Conservation (phyloP, 2,329 filamentous ascomycete species). For the Westerdykella ornata region DNA sequence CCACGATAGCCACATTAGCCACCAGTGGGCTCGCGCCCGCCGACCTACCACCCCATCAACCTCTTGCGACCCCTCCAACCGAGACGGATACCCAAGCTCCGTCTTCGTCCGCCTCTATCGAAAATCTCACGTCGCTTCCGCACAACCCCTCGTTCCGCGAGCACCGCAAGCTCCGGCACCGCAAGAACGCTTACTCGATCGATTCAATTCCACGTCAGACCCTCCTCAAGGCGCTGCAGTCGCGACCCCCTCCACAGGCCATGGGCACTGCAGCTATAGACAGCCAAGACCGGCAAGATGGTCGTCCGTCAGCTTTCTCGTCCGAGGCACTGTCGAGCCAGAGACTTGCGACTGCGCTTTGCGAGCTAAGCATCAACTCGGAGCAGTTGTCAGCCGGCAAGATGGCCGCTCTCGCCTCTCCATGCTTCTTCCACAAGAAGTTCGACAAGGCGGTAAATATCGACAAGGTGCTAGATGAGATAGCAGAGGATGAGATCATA, state of each 20-base stretch:
- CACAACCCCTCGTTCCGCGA: slow-evolving; percentile 33
- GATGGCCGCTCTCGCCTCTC: slow-evolving; percentile 71
- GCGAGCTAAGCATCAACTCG: slow-evolving; percentile 46
- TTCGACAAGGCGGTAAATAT: slow-evolving; percentile 97
- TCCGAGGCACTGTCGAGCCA: slow-evolving; percentile 39
- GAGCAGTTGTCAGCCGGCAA: slow-evolving; percentile 36
- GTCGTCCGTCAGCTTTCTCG: slow-evolving; percentile 18
- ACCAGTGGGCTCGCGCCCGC: slow-evolving; percentile 24
- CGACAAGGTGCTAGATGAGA: slow-evolving; percentile 89
- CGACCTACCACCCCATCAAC: slow-evolving; percentile 1
- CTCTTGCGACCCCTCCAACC: slow-evolving; percentile 12
- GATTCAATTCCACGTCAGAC: slow-evolving; percentile 71
- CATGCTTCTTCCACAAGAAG: slow-evolving; percentile 95
- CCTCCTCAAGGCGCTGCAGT: slow-evolving; percentile 73
- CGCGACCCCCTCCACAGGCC: slow-evolving; percentile 51
- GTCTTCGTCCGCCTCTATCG: slow-evolving; percentile 23
- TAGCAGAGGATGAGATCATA: slow-evolving; percentile 78
- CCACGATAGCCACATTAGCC: slow-evolving; percentile 23
- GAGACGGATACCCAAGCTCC: slow-evolving; percentile 18
- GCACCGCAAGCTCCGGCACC: slow-evolving; percentile 33
- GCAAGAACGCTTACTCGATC: slow-evolving; percentile 46
- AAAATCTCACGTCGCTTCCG: slow-evolving; percentile 30
- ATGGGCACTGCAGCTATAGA: slow-evolving; percentile 53
- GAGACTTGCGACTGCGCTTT: slow-evolving; percentile 56
- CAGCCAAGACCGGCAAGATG: slow-evolving; percentile 32